Evolutionary conservation across 306 rosid genomes (phyloP), one percentile per base, ranked within the genome.

Genomic region (Inga oerstediana): DNA sequence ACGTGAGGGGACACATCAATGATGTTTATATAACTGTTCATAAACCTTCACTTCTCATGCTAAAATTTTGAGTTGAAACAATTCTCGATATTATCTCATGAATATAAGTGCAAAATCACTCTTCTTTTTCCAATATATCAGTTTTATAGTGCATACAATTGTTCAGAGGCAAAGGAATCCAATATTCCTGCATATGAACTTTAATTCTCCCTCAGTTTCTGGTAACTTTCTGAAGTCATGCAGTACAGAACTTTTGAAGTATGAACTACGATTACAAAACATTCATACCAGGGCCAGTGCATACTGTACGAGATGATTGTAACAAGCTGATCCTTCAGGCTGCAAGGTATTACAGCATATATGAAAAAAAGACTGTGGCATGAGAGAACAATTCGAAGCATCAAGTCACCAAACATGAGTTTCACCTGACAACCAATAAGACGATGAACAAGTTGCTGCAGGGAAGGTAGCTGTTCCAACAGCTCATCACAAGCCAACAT

Each of bases 321-420:
- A 77, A 78, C 89, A 97, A 79, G 98, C 94, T 74, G 91, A 85
- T 87, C 99, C 99, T 87, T 97, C 99, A 39, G 99, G 99, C 99
- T 97, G 93, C 81, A 91, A 90, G 83, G 87, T 59, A 58, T 62
- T 49, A 72, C 46, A 82, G 34, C 41, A 79, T 84, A 72, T 87
- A 32, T 87, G 77, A 51, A 68, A 41, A 43, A 44, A 82, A 77
- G 11, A 72, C 84, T 41, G 24, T 71, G 14, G 27, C 64, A 82
- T 27, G 8, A 13, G 19, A n/a, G 14, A 61, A 35, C 48, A 71
- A 72, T 45, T 35, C 15, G 32, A 67, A 64, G 45, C 79, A 56
- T 30, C 44, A 27, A 48, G 34, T 7, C 41, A 67, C 4, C 4
- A 81, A 82, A 65, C 22, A 3, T 19, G 27, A 16, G 49, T 70